Evolutionary conservation across 192 early-diverging fungal species (phyloP).

Genomic region (Chytriomyces hyalinus): DNA sequence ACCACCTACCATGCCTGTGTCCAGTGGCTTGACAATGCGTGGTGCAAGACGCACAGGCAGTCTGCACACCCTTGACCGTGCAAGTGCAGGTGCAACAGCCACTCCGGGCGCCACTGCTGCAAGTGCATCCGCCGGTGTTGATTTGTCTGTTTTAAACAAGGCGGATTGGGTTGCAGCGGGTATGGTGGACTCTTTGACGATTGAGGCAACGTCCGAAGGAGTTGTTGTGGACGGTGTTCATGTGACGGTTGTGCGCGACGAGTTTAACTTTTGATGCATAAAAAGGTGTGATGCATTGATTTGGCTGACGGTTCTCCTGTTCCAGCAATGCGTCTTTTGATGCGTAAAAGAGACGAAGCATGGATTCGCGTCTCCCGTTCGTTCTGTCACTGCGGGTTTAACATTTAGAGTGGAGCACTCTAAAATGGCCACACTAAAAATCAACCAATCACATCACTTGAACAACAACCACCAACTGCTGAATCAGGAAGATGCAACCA

Average conservation of each 20-base stretch:
- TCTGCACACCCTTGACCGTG: background rate
- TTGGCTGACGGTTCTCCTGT: no score
- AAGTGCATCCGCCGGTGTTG: background rate
- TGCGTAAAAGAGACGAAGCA: no score
- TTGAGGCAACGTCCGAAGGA: background rate
- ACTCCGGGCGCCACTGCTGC: background rate
- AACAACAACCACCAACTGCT: no score
- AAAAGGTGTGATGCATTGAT: background rate
- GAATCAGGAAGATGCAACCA: no score
- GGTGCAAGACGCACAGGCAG: background rate
- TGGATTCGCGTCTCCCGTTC: no score
- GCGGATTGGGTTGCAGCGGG: slow-evolving; percentile 21
- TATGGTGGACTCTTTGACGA: slow-evolving; percentile 9
- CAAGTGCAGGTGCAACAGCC: background rate
- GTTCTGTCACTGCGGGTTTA: no score
- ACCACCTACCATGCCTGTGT: no score
- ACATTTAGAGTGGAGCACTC: no score
- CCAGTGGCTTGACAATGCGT: background rate
- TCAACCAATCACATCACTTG: no score
- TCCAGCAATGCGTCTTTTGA: no score
- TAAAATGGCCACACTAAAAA: no score
- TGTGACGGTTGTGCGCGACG: background rate
- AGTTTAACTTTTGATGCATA: slow-evolving; percentile 1
- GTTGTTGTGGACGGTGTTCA: slow-evolving; percentile 10
- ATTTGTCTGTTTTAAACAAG: slow-evolving; percentile 13